Evolutionary conservation across 2,329 filamentous ascomycete species (phyloP), one percentile per base, ranked within the genome.

Genomic region (Pseudogymnoascus destructans): DNA sequence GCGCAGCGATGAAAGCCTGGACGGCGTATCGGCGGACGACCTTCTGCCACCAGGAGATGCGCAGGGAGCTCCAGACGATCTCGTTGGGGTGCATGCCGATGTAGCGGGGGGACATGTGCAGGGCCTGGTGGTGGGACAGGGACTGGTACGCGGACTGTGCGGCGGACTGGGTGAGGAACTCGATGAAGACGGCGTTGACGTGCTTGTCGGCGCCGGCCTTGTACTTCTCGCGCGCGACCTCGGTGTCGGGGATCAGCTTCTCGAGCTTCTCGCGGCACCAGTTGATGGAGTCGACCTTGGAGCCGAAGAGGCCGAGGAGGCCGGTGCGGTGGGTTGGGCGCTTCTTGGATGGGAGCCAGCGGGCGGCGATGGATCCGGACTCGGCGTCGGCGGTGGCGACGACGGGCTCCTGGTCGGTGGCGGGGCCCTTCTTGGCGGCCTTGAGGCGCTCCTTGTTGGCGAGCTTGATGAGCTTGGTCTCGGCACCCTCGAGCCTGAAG

Each of bases 211-310:
- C 78, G 57, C 86, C 82, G 23, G 76, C 73, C 55, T 77, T 79
- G 68, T 92, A 87, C 55, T 79, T 77, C 38, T 76, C 77, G 69
- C 93, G 88, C 21, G 82, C 77, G 40, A 79, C 75, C 55, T 86
- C 79, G 27, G 89, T 84, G 61, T 87, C 78, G 0, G 87, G 85
- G 57, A 86, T 84, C 46, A 95, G 79, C 55, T 83, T 82, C 63
- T 85, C 80, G 57, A 96, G 81, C 70, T 95, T 86, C 1, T 78
- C 75, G 57, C 93, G 86, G 62, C 84, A 87, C 86, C 87, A 96
- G 62, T 92, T 83, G 70, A 98, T 96, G 0, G 90, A 93, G 72
- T 98, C 93, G 13, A 96, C 91, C 70, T 95, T 93, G 68, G 89
- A 85, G 64, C 90, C 87, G 63, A 91, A 79, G 52, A 87, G 76